phyloP scores from a whole-genome alignment of 2,329 filamentous ascomycete genomes.

The Talaromyces sp. region DNA sequence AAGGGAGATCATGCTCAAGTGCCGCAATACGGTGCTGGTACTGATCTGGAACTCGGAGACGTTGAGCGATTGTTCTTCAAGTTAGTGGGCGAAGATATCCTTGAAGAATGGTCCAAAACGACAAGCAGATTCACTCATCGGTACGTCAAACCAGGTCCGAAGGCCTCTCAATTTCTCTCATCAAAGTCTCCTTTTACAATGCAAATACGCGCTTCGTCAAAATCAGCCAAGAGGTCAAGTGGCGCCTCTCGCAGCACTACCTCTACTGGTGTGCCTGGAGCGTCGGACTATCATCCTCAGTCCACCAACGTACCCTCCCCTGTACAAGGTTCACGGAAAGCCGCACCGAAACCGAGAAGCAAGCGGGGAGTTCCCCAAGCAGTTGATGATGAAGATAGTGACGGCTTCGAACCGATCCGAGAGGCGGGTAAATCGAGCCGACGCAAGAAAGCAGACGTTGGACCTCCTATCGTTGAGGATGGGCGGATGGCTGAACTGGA shows the following conservation, averaged over 20 bases:
- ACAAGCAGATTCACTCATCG: slow-evolving; percentile 69
- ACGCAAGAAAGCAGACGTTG: slow-evolving; percentile 31
- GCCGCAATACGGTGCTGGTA: slow-evolving; percentile 65
- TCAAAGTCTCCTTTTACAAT: slow-evolving; percentile 50
- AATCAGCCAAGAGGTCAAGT: slow-evolving; percentile 27
- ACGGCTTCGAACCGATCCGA: slow-evolving; percentile 44
- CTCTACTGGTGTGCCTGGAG: slow-evolving; percentile 33
- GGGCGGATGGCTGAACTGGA: slow-evolving; percentile 42
- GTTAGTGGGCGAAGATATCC: slow-evolving; percentile 68
- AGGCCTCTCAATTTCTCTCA: slow-evolving; percentile 46
- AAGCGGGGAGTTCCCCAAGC: slow-evolving; percentile 24
- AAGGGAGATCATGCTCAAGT: slow-evolving; percentile 55
- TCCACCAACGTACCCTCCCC: slow-evolving; percentile 69
- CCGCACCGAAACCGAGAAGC: slow-evolving; percentile 24
- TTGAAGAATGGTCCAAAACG: slow-evolving; percentile 67
- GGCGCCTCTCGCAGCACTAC: slow-evolving; percentile 19
- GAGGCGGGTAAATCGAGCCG: slow-evolving; percentile 31
- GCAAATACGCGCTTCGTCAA: slow-evolving; percentile 51
- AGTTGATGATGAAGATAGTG: slow-evolving; percentile 38
- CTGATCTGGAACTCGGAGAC: slow-evolving; percentile 68
- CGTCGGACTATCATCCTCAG: slow-evolving; percentile 50
- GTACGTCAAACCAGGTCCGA: slow-evolving; percentile 55
- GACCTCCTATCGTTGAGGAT: slow-evolving; percentile 48
- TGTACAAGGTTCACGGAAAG: slow-evolving; percentile 46
- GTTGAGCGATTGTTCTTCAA: slow-evolving; percentile 79